Conservation (phyloP, 495 filamentous ascomycete genomes). For the Penicillium chermesinum region DNA sequence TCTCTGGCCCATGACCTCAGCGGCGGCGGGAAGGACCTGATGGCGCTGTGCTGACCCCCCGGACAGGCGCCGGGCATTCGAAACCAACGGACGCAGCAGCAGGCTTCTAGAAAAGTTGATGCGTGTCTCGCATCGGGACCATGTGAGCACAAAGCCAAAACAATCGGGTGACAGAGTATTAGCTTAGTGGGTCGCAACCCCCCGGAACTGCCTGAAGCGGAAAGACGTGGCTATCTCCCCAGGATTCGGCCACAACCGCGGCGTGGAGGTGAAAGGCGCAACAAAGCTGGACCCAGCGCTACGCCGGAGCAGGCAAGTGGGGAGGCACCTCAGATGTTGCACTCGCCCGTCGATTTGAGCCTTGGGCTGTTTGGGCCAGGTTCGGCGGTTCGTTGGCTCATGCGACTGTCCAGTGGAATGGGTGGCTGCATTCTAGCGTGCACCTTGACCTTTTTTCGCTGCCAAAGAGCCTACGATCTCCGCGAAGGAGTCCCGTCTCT, state of each 20-base stretch:
- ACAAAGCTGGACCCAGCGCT: neutral
- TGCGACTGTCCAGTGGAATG: neutral
- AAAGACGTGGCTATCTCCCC: constrained; percentile 14
- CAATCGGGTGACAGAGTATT: neutral
- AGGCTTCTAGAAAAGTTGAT: constrained; percentile 8
- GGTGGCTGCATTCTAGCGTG: neutral
- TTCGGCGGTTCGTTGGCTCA: neutral
- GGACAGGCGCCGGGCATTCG: neutral
- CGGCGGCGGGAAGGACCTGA: constrained; percentile 20
- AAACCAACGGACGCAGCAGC: too few relatives aligned
- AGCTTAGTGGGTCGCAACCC: neutral
- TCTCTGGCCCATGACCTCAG: constrained; percentile 15
- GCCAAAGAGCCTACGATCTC: neutral
- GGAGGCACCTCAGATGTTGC: neutral
- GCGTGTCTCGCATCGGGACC: neutral
- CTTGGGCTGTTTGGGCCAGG: neutral
- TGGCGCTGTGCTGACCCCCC: constrained; percentile 5
- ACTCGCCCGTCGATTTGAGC: neutral
- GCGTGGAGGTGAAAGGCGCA: constrained; percentile 1
- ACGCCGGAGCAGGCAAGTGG: neutral
- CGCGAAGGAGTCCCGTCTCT: neutral
- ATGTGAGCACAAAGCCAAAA: neutral
- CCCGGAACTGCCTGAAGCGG: constrained; percentile 24
- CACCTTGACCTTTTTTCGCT: neutral
- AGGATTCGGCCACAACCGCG: constrained; percentile 17